Base-by-base conservation (phyloP, 805 yeast species). In the Maudiozyma serrabonitensis region DNA sequence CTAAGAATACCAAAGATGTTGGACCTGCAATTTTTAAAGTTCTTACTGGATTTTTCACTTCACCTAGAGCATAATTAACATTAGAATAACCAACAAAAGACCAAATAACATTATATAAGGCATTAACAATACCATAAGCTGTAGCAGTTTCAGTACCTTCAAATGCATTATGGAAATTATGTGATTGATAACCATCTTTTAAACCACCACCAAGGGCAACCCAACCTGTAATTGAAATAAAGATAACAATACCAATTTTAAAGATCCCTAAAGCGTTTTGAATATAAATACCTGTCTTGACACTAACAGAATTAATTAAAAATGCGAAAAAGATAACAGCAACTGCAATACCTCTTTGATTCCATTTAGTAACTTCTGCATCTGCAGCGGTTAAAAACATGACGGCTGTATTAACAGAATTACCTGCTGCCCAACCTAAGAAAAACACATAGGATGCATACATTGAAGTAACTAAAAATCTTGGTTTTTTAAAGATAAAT, bases 351-450 rank as follows among this genome's bases (percentile, higher is more conserved):
- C 81, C 89, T 60, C 91, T 74, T 55, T 83, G 81, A 58, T 81
- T 80, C 95, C 95, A 87, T 56, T 81, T 75, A 12, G 84, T 80
- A 8, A 78, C 74, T 52, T 80, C 83, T 16, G 71, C 74, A 40
- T 79, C 82, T 6, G 90, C 89, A 11, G 95, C 95, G 40, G 76
- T 78, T 52, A 86, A 71, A 52, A 87, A 73, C 68, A 84, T 86
- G 60, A 82, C 84, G 31, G 95, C 95, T 54, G 84, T 84, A 35
- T 84, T 87, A 46, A 84, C 79, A 19, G 90, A 82, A 65, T 85
- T 84, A 64, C 90, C 87, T 11, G 93, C 81, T 21, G 95, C 90
- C 87, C 90, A 87, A 37, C 93, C 93, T 45, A 87, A 70, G 58
- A 84, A 75, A 59, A 87, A 80, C 16, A 81, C 80, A 60, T 84